phyloP scores from a whole-genome alignment of 305 asterid genomes.

The Fraxinus sp. region DNA sequence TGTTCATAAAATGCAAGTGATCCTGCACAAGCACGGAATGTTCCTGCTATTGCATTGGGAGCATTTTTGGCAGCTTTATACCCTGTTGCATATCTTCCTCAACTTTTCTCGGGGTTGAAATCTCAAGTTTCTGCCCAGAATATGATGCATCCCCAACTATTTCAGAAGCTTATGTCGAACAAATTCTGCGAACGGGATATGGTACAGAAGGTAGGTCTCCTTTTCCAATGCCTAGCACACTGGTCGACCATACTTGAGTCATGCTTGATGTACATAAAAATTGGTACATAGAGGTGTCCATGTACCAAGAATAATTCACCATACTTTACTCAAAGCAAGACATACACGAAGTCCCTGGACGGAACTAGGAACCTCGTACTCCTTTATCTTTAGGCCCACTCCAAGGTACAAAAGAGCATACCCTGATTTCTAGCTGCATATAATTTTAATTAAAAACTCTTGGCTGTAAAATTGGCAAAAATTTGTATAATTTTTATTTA shows the following conservation, averaged over 20 bases:
- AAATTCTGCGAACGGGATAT: constrained; percentile 57
- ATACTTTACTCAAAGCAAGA: background rate
- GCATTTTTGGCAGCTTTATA: constrained; percentile 78
- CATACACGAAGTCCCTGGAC: background rate
- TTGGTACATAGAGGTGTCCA: too few species aligned
- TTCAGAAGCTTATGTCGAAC: constrained; percentile 76
- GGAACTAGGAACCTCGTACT: background rate
- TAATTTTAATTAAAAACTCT: background rate
- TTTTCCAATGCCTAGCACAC: background rate
- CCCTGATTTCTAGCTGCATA: background rate
- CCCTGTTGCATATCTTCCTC: constrained; percentile 84
- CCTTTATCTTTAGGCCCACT: background rate
- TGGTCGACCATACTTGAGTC: background rate
- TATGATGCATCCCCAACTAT: constrained; percentile 87
- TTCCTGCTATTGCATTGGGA: constrained; percentile 85
- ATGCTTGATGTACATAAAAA: too few species aligned
- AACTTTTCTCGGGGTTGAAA: constrained; percentile 73
- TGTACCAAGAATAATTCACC: background rate
- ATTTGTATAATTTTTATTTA: background rate
- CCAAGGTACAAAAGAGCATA: background rate
- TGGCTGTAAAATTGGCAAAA: background rate
- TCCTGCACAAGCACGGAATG: constrained; percentile 84
- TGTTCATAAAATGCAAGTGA: constrained; percentile 24
- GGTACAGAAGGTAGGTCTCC: background rate
- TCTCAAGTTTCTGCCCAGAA: constrained; percentile 79